phyloP scores from a whole-genome alignment of 1,139 yeast genomes.

The Nakaseomyces kungkrabaensis region DNA sequence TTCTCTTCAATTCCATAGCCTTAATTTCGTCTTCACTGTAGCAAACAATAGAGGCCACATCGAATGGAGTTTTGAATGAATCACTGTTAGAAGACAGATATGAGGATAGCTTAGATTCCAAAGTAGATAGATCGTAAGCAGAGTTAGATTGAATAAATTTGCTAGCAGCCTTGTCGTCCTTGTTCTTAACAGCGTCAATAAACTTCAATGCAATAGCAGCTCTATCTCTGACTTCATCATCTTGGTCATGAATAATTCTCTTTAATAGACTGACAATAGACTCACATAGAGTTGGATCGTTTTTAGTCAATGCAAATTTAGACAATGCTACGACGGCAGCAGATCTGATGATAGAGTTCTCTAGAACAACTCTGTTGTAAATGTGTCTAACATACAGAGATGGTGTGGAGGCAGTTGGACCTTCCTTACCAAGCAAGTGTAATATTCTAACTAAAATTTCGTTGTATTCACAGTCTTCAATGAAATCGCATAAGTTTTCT shows the following conservation, averaged over 20 bases:
- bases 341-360: conserved; percentile 88
- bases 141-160: conserved; percentile 56
- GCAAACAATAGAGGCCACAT: conserved; percentile 47
- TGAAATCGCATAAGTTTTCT: conserved; percentile 87
- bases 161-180: conserved; percentile 31
- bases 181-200: conserved; percentile 39
- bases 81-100: conserved; percentile 59
- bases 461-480: conserved; percentile 95
- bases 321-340: conserved; percentile 91
- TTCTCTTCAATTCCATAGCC: conserved; percentile 38
- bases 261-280: conserved; percentile 67
- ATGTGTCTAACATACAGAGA: conserved; percentile 91
- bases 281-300: conserved; percentile 55
- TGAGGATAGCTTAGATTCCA: conserved; percentile 66
- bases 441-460: conserved; percentile 86
- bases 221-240: conserved; percentile 97
- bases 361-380: conserved; percentile 91
- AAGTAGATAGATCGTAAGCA: conserved; percentile 60
- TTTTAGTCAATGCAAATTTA: conserved; percentile 71
- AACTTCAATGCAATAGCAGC: conserved; percentile 79
- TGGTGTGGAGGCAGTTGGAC: conserved; percentile 80
- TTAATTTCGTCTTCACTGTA: conserved; percentile 45
- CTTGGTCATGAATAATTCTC: conserved; percentile 74
- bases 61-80: conserved; percentile 58
- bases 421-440: conserved; percentile 88